Percentiles rank a stretch among this genome's conserved stretches.
Conservation (phyloP, 768 basidiomycete species). For the Lactarius vividus region DNA sequence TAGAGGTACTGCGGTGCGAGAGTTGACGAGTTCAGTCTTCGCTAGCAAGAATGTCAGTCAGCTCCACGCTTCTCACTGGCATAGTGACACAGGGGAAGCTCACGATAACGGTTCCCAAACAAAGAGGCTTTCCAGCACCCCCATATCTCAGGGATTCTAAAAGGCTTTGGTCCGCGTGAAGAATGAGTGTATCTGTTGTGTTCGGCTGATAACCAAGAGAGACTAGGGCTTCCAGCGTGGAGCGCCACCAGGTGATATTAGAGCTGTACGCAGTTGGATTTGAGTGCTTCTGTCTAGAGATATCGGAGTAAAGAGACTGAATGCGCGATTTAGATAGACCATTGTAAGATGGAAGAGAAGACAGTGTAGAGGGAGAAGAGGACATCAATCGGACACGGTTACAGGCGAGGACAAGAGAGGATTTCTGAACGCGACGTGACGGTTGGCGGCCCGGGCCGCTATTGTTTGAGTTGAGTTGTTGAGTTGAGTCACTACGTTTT, state of each 20-base stretch:
- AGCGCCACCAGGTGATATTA: slow-evolving; percentile 87
- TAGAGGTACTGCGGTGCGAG: slow-evolving; percentile 45
- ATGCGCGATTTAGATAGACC: slow-evolving; percentile 52
- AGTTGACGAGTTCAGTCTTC: slow-evolving; percentile 63
- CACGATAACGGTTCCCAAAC: slow-evolving; percentile 70
- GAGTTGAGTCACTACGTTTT: no score
- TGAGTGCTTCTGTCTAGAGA: slow-evolving; percentile 76
- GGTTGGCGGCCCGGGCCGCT: background rate
- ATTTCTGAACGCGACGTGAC: background rate
- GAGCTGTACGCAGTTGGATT: slow-evolving; percentile 81
- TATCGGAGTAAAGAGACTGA: slow-evolving; percentile 84
- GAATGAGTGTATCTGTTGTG: slow-evolving; percentile 50
- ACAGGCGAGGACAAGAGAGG: background rate
- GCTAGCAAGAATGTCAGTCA: slow-evolving; percentile 44
- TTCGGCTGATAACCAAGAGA: slow-evolving; percentile 51
- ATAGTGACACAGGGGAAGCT: slow-evolving; percentile 36
- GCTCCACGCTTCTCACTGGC: slow-evolving; percentile 1
- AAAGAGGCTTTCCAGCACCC: slow-evolving; percentile 73
- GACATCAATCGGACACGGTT: background rate
- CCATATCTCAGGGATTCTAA: slow-evolving; percentile 61
- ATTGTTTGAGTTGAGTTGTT: no score
- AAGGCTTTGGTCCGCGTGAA: slow-evolving; percentile 52
- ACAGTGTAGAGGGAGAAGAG: slow-evolving; percentile 16
- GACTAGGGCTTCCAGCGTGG: slow-evolving; percentile 60
- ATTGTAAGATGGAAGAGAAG: slow-evolving; percentile 45